phyloP scores from a whole-genome alignment of 495 filamentous ascomycete species.

The Barbatosphaeria neglecta region DNA sequence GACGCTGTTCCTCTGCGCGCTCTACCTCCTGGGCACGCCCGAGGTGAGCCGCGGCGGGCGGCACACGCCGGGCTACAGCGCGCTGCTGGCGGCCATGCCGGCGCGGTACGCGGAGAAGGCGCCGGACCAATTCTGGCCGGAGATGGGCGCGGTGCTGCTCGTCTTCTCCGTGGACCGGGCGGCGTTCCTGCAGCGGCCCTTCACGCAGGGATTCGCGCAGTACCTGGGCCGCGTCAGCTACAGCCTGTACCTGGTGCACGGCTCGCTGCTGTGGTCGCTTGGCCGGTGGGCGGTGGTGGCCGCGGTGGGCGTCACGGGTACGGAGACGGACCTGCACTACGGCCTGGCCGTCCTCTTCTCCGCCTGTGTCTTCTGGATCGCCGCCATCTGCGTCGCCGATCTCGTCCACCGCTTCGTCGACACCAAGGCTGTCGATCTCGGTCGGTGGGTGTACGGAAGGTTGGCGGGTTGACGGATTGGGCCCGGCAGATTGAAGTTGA shows the following conservation, averaged over 20 bases:
- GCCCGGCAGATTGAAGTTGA: background rate
- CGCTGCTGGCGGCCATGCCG: slow-evolving; percentile 25
- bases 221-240: slow-evolving; percentile 42
- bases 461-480: background rate
- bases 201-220: slow-evolving; percentile 20
- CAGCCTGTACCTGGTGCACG: slow-evolving; percentile 41
- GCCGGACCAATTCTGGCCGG: slow-evolving; percentile 30
- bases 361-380: background rate
- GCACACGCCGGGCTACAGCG: slow-evolving; percentile 26
- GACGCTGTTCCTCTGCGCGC: slow-evolving; percentile 14
- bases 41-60: slow-evolving; percentile 18
- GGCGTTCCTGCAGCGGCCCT: slow-evolving; percentile 22
- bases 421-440: background rate
- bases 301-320: background rate
- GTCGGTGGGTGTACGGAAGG: background rate
- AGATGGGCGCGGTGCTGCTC: slow-evolving; percentile 25
- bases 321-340: background rate
- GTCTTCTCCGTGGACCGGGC: slow-evolving; percentile 24
- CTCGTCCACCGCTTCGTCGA: background rate
- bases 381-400: background rate
- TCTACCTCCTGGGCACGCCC: slow-evolving; percentile 32
- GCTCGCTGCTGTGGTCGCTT: slow-evolving; percentile 22
- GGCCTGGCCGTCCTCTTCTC: background rate
- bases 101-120: slow-evolving; percentile 22
- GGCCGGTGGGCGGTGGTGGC: background rate